These are phyloP conservation scores for Marasmius fiardii DNA, from an alignment of 1,284 basidiomycete genomes.

Conservation along the genomic window DNA sequence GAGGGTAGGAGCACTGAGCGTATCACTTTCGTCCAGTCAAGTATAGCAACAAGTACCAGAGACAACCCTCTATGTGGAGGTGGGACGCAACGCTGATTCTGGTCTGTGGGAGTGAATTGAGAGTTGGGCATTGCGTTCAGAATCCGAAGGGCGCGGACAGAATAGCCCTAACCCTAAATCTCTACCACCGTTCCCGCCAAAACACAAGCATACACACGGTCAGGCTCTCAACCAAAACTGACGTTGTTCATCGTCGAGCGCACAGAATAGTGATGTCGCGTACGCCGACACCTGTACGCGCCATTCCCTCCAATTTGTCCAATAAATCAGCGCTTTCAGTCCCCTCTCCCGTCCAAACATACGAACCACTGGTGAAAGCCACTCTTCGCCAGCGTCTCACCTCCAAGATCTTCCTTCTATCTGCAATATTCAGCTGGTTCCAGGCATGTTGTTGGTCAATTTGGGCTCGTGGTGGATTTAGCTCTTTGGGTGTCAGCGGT, in stretches of 20 bases:
- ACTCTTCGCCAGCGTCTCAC: slow-evolving; percentile 55
- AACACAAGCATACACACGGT: background rate
- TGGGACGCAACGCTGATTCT: too few species aligned
- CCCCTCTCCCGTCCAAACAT: slow-evolving; percentile 46
- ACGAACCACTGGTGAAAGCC: slow-evolving; percentile 57
- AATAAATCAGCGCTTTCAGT: slow-evolving; percentile 43
- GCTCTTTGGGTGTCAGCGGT: slow-evolving; percentile 26
- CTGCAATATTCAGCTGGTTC: slow-evolving; percentile 44
- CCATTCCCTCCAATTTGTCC: slow-evolving; percentile 35
- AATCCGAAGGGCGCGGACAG: too few species aligned
- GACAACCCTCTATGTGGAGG: too few species aligned
- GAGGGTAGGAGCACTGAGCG: too few species aligned
- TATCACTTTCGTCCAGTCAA: too few species aligned
- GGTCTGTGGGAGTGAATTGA: too few species aligned
- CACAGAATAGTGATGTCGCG: slow-evolving; percentile 9
- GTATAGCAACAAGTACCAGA: too few species aligned
- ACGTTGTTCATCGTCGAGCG: background rate
- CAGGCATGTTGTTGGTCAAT: slow-evolving; percentile 36
- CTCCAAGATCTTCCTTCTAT: slow-evolving; percentile 47
- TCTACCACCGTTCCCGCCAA: background rate
- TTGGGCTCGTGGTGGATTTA: slow-evolving; percentile 33
- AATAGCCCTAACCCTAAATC: too few species aligned
- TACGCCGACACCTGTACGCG: slow-evolving; percentile 25
- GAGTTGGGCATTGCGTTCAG: too few species aligned
- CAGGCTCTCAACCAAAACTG: background rate